A percentile compares a stretch with the other conserved stretches of the same genome.
Evolutionary conservation across 2,329 filamentous ascomycete species (phyloP).

Genomic region (Keithomyces neogunnii): DNA sequence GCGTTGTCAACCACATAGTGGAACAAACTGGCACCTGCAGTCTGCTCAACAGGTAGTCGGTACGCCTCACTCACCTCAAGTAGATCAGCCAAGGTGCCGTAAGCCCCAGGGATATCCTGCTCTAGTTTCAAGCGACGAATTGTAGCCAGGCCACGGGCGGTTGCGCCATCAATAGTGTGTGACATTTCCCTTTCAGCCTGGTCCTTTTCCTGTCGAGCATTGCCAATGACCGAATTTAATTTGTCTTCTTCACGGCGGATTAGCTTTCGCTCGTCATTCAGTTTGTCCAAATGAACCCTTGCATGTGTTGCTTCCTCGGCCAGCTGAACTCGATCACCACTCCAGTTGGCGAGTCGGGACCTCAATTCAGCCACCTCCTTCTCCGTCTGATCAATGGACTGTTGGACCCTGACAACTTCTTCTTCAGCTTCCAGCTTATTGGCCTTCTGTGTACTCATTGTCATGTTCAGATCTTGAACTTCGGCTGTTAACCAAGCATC

Average conservation of each 20-base stretch:
- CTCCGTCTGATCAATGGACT: slow-evolving; percentile 64
- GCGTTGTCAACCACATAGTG: slow-evolving; percentile 94
- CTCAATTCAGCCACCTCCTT: slow-evolving; percentile 63
- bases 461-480: slow-evolving; percentile 69
- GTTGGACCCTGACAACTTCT: slow-evolving; percentile 65
- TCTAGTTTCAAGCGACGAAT: slow-evolving; percentile 77
- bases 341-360: slow-evolving; percentile 68
- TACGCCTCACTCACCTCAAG: slow-evolving; percentile 79
- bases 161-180: slow-evolving; percentile 83
- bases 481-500: slow-evolving; percentile 75
- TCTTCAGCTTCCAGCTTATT: slow-evolving; percentile 79
- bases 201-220: slow-evolving; percentile 67
- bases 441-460: slow-evolving; percentile 71
- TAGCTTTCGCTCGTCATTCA: slow-evolving; percentile 80
- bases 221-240: slow-evolving; percentile 67
- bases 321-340: slow-evolving; percentile 62
- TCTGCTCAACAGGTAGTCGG: slow-evolving; percentile 83
- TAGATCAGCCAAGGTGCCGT: slow-evolving; percentile 90
- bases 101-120: slow-evolving; percentile 73
- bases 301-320: slow-evolving; percentile 67
- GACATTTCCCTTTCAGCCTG: slow-evolving; percentile 70
- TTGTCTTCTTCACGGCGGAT: slow-evolving; percentile 86
- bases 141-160: slow-evolving; percentile 76
- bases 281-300: slow-evolving; percentile 66
- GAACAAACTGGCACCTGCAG: slow-evolving; percentile 85